Base-by-base conservation (phyloP, 345 rosid species). In the Acer campestre region DNA sequence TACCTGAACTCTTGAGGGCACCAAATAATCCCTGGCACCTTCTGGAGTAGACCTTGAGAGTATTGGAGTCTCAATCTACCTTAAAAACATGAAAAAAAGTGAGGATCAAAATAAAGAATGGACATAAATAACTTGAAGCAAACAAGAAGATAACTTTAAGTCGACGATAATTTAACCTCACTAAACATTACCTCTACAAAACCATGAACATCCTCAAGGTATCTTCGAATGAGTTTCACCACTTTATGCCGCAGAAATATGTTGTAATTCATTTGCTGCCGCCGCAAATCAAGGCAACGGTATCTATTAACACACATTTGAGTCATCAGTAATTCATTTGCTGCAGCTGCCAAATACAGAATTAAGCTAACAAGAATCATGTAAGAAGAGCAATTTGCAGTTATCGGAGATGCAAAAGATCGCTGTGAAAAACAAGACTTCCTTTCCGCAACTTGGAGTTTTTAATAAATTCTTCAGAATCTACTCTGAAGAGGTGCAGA, bases 1-100 rank as follows among this genome's bases (percentile, higher is more conserved):
- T 89, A 94, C 99, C 98, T 94, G 98, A 90, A 94, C 81, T 90
- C 97, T 92, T 22, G 97, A 94, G 71, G 99, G 99, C 11, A 96
- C 99, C 83, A 96, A 83, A 85, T 92, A 96, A 86, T 96, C 98
- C 51, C 97, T 88, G 22, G 99, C 99, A 68, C 98, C 98, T 89
- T 94, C 97, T 48, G 99, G 99, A 79, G 99, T 96, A 27, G 98
- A 96, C 85, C 95, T 92, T 56, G 97, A 90, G 64, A 96, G 97
- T 74, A 94, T 83, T 70, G 99, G 99, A 76, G 99, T 96, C 89
- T 94, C 99, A 86, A 96, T 94, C 99, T 96, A 84, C 83, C 88
- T 87, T 84, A 84, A 64, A 85, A 80, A 74, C 82, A 85, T 61
- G 78, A 42, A 85, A 84, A 81, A 81, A 88, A 25, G 82, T 85